These are phyloP conservation scores for Starmerella apis DNA, from an alignment of 805 yeast species.

Conservation along the genomic window DNA sequence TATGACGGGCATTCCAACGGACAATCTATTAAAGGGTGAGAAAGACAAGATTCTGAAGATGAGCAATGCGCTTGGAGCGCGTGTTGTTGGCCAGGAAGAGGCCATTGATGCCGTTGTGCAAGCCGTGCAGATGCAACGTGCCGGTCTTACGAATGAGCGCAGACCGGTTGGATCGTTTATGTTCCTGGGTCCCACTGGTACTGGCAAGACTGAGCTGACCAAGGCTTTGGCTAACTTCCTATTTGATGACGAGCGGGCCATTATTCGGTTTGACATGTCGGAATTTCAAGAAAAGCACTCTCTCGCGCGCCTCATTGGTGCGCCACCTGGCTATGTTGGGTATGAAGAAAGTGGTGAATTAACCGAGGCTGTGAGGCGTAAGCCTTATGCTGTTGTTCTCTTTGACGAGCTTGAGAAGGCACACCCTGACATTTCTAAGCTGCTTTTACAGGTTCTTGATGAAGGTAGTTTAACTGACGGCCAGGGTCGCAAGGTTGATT, in stretches of 20 bases:
- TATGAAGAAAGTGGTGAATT: conserved; percentile 89
- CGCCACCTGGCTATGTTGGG: conserved; percentile 97
- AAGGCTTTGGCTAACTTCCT: conserved; percentile 85
- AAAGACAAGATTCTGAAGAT: conserved; percentile 79
- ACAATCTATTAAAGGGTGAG: conserved; percentile 84
- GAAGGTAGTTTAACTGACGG: conserved; percentile 93
- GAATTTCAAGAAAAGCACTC: conserved; percentile 95
- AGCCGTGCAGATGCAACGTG: conserved; percentile 92
- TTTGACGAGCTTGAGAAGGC: conserved; percentile 98
- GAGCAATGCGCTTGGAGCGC: conserved; percentile 66
- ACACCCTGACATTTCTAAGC: conserved; percentile 87
- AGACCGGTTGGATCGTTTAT: conserved; percentile 94
- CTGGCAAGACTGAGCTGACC: conserved; percentile 94
- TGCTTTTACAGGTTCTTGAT: conserved; percentile 81
- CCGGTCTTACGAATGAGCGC: conserved; percentile 88
- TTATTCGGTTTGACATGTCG: conserved; percentile 92
- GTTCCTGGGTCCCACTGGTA: conserved; percentile 97
- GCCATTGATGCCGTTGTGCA: conserved; percentile 84
- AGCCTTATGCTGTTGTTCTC: conserved; percentile 84
- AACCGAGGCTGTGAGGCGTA: conserved; percentile 90
- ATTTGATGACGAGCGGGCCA: conserved; percentile 78
- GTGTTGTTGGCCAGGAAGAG: conserved; percentile 92
- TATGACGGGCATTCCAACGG: conserved; percentile 93
- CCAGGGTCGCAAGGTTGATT: conserved; percentile 88
- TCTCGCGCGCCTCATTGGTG: conserved; percentile 82